Conservation (phyloP, 345 rosid species). For the Brassica juncea region DNA sequence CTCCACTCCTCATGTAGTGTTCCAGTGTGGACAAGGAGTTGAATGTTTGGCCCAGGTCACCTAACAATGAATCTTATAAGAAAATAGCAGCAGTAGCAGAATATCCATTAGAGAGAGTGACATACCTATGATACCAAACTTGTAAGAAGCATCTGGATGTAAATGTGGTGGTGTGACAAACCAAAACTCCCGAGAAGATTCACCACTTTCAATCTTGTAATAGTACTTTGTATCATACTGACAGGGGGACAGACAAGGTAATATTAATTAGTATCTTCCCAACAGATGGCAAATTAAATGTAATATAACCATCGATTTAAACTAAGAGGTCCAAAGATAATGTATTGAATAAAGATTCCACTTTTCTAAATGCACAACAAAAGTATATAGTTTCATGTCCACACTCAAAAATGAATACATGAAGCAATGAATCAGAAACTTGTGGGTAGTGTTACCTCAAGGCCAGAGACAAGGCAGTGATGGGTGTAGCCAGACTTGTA, state of each 20-base stretch:
- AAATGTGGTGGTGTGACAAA: slow-evolving; percentile 81
- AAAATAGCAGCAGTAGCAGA: neutral
- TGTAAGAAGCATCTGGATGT: slow-evolving; percentile 78
- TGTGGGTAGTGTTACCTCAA: slow-evolving; percentile 56
- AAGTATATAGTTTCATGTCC: neutral
- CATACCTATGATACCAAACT: slow-evolving; percentile 95
- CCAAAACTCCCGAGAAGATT: slow-evolving; percentile 80
- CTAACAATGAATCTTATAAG: slow-evolving; percentile 38
- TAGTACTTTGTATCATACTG: slow-evolving; percentile 84
- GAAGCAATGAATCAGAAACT: neutral
- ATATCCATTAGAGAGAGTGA: neutral
- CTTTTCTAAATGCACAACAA: too few species aligned
- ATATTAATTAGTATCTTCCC: slow-evolving; percentile 1
- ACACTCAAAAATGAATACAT: neutral
- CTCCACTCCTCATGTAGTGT: slow-evolving; percentile 85
- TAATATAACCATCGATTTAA: too few species aligned
- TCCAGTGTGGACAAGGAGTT: slow-evolving; percentile 90
- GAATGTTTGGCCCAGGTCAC: slow-evolving; percentile 95
- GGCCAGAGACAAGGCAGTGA: slow-evolving; percentile 72
- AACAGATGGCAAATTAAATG: too few species aligned
- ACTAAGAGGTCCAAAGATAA: too few species aligned
- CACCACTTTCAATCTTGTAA: slow-evolving; percentile 75
- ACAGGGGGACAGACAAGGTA: too few species aligned
- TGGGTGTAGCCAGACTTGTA: slow-evolving; percentile 90
- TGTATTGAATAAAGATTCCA: too few species aligned